These are phyloP conservation scores for Cornus controversa DNA, from an alignment of 148 eudicot genomes.

Conservation along the genomic window DNA sequence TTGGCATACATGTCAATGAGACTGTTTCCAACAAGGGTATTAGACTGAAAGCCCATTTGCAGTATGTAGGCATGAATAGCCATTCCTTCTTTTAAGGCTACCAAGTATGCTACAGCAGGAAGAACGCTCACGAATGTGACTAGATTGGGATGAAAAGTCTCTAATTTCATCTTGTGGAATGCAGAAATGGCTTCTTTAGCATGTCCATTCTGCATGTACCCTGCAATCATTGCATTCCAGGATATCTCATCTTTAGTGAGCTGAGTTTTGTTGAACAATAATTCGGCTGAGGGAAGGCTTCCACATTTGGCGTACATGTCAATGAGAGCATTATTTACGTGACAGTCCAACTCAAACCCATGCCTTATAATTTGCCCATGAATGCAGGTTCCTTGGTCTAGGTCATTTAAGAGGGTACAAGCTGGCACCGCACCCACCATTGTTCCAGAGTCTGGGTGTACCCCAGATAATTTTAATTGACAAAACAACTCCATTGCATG, in stretches of 20 bases:
- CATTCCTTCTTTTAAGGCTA: slow-evolving; percentile 51
- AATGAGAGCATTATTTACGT: slow-evolving; percentile 63
- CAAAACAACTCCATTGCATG: slow-evolving; percentile 42
- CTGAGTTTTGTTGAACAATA: slow-evolving; percentile 36
- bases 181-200: slow-evolving; percentile 48
- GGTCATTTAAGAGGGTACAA: slow-evolving; percentile 53
- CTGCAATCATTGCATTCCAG: slow-evolving; percentile 66
- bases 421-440: slow-evolving; percentile 60
- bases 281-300: slow-evolving; percentile 45
- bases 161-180: slow-evolving; percentile 49
- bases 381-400: slow-evolving; percentile 43
- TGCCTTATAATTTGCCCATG: slow-evolving; percentile 45
- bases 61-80: slow-evolving; percentile 46
- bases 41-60: slow-evolving; percentile 46
- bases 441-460: slow-evolving; percentile 57
- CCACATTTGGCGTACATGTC: slow-evolving; percentile 74
- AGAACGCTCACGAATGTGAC: slow-evolving; percentile 57
- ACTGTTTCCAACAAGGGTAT: slow-evolving; percentile 46
- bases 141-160: slow-evolving; percentile 43
- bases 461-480: slow-evolving; percentile 39
- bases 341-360: slow-evolving; percentile 48
- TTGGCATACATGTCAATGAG: slow-evolving; percentile 76
- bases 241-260: slow-evolving; percentile 50
- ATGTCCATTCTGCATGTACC: slow-evolving; percentile 46
- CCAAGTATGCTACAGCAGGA: slow-evolving; percentile 57